Base-by-base conservation (phyloP, 2,329 filamentous ascomycete genomes). In the Colletotrichum ledebouriae region DNA sequence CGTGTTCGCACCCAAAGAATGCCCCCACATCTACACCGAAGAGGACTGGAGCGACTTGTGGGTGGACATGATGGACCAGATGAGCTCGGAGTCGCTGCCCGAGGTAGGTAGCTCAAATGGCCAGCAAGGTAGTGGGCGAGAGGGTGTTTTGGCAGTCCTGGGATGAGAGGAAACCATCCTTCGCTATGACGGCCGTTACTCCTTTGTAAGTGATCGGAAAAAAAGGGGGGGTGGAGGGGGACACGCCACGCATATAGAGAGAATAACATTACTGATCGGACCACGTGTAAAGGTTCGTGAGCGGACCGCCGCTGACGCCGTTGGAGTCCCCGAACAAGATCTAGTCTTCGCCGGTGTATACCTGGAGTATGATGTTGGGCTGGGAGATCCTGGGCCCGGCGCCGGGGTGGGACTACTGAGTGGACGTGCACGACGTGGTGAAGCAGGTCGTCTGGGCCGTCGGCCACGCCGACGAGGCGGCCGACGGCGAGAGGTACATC, bases 391-490 rank as follows among this genome's bases (percentile, higher is more conserved):
- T 57, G 3, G 55, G 55, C 0, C 53, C 53, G 12, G 34, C 29
- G 53, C 39, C 34, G 22, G 37, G 44, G 6, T 57, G 53, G 53
- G 53, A 75, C 0, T 73, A 70, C 3, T 74, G 74, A 11, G 79
- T 85, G 12, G 83, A 85, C 67, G 80, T 84, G 0, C 76, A 81
- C 2, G 82, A 85, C 65, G 82, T 84, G 0, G 81, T 81, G 3
- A 74, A 75, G 6, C 73, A 82, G 49, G 74, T 81, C 13, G 72
- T 79, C 3, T 83, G 78, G 72, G 75, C 75, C 0, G 76, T 78
- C 20, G 77, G 80, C 60, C 73, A 83, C 37, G 72, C 78, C 0
- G 71, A 75, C 0, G 71, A 77, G 47, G 74, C 79, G 1, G 17
- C 17, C 17, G 73, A 83, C 63, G 79, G 80, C 4, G 76, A 85